Base-by-base conservation (phyloP, 768 basidiomycete species). In the Solioccasus polychromus region DNA sequence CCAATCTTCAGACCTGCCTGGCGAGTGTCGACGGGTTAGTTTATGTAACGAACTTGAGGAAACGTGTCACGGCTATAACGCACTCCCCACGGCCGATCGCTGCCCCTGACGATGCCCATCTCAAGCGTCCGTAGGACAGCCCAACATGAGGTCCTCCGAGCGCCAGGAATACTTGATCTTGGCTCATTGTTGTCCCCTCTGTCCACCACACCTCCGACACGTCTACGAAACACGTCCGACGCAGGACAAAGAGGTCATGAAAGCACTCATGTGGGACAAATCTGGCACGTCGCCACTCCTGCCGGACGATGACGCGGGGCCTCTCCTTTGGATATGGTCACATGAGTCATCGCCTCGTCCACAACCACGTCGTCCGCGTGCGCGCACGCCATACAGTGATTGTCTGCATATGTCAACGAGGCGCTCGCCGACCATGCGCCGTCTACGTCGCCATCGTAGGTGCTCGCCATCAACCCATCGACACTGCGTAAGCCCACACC, bases 241-340 rank as follows among this genome's bases (percentile, higher is more conserved):
- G n/a, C 50, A 42, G 35, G 62, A 60, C 11, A 58, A 64, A 30
- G 62, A 58, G 18, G 54, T 60, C 6, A 48, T 42, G 53, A 44
- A n/a, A 29, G 31, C 52, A 15, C 60, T 64, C n/a, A 19, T 59
- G 35, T 25, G 35, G 5, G 38, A n/a, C 4, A 19, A n/a, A 4
- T 57, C 62, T 12, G 40, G 42, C 11, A 29, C 41, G n/a, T 52
- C 51, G 19, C 53, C 57, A 15, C 52, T 53, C 1, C 7, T 18
- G 8, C 35, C 29, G 10, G 40, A 19, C 15, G 4, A n/a, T 34
- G 32, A 34, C 4, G 5, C 32, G 15, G 17, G 4, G 15, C 12
- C 32, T 17, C n/a, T 34, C 12, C 37, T 48, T 34, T 26, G 30
- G 30, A 15, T 31, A 15, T 15, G 30, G 30, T 31, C 30, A 15